These are phyloP conservation scores for Alloteropsis semialata DNA, from an alignment of 176 grass and related monocot genomes.

Conservation along the genomic window DNA sequence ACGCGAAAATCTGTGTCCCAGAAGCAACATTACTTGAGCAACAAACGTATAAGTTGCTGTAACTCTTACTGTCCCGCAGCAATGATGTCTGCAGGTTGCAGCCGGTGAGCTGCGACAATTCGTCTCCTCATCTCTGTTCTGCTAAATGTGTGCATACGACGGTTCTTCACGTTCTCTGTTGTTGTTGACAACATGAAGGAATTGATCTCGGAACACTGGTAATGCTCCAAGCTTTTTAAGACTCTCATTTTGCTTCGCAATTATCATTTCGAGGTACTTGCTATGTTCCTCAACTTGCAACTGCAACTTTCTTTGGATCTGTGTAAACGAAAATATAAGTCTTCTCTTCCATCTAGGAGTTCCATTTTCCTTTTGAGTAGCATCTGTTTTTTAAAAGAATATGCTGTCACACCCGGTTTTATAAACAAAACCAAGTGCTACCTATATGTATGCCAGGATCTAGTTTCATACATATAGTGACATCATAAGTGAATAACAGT, in stretches of 20 bases:
- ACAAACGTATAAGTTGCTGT: neutral
- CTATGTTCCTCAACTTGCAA: conserved; percentile 80
- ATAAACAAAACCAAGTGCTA: no score
- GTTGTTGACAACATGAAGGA: neutral
- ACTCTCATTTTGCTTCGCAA: conserved; percentile 59
- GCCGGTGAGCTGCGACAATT: neutral
- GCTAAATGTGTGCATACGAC: neutral
- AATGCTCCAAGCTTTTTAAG: conserved; percentile 41
- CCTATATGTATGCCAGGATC: no score
- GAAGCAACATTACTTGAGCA: neutral
- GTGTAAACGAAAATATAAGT: neutral
- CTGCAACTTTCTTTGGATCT: conserved; percentile 84
- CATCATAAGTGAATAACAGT: no score
- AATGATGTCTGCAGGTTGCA: conserved; percentile 1
- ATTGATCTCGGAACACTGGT: conserved; percentile 4
- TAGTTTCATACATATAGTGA: no score
- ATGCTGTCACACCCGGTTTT: no score
- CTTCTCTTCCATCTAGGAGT: neutral
- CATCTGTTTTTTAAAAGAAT: neutral
- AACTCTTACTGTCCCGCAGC: neutral
- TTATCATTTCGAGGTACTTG: conserved; percentile 69
- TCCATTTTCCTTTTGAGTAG: neutral
- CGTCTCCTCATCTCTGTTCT: neutral
- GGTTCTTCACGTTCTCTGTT: neutral
- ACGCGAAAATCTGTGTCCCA: no score